Evolutionary conservation across 768 basidiomycete species (phyloP).

Genomic region (Solioccasus polychromus): DNA sequence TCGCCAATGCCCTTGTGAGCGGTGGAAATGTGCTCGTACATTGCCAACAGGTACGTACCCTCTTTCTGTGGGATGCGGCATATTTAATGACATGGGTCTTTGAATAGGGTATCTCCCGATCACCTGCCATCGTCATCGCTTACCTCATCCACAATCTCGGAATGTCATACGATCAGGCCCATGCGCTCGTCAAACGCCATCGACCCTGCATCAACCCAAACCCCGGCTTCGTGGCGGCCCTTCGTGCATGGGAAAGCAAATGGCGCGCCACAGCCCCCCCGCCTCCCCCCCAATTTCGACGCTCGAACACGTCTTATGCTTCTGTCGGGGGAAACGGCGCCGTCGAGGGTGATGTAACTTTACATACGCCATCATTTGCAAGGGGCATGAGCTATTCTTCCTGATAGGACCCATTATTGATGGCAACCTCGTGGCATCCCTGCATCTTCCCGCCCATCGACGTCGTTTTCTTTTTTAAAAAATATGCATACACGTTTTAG

Average conservation of each 20-base stretch:
- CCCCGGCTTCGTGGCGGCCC: slow-evolving; percentile 62
- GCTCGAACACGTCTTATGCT: slow-evolving; percentile 28
- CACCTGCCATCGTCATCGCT: slow-evolving; percentile 72
- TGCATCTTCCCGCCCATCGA: too few relatives aligned
- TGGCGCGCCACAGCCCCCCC: slow-evolving; percentile 23
- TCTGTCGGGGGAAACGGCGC: background rate
- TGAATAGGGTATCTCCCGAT: slow-evolving; percentile 71
- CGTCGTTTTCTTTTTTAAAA: too few relatives aligned
- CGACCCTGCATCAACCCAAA: slow-evolving; percentile 78
- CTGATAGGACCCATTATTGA: too few relatives aligned
- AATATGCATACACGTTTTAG: background rate
- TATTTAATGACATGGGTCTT: slow-evolving; percentile 1
- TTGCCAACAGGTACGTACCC: slow-evolving; percentile 68
- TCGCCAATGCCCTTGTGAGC: slow-evolving; percentile 54
- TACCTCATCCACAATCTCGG: slow-evolving; percentile 74
- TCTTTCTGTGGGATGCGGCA: background rate
- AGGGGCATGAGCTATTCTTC: slow-evolving; percentile 29
- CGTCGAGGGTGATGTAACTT: slow-evolving; percentile 1
- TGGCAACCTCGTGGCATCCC: background rate
- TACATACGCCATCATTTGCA: slow-evolving; percentile 11
- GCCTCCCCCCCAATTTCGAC: slow-evolving; percentile 24
- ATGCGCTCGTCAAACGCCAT: slow-evolving; percentile 56
- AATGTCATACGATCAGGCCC: slow-evolving; percentile 69
- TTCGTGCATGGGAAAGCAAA: slow-evolving; percentile 55
- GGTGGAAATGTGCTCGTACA: slow-evolving; percentile 74